Evolutionary conservation across 768 basidiomycete genomes (phyloP).

Genomic region (Kwoniella sp.): DNA sequence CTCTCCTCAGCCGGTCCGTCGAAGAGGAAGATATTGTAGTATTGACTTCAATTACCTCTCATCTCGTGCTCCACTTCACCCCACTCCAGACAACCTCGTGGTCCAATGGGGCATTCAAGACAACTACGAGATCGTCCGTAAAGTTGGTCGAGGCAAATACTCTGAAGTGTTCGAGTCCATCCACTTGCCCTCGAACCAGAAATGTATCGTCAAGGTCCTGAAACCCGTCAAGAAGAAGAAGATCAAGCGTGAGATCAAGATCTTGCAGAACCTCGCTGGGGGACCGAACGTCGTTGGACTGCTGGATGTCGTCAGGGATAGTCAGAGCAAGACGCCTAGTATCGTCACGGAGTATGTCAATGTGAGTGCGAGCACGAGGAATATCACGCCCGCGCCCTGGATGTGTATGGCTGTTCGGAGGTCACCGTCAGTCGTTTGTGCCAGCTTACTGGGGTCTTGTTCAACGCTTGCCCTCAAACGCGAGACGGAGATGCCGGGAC

Average conservation of each 20-base stretch:
- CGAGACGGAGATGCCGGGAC: too few species aligned
- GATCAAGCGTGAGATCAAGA: constrained; percentile 98
- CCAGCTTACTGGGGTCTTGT: too few species aligned
- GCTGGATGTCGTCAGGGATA: constrained; percentile 93
- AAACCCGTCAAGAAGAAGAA: constrained; percentile 99
- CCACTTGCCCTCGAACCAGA: constrained; percentile 63
- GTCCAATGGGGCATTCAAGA: constrained; percentile 97
- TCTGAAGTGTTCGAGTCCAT: constrained; percentile 91
- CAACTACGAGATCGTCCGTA: constrained; percentile 95
- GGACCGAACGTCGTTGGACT: constrained; percentile 93
- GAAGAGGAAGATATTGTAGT: too few species aligned
- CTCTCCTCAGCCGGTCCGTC: too few species aligned
- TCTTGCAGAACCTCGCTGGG: constrained; percentile 91
- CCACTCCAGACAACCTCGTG: constrained; percentile 74
- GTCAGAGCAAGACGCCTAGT: constrained; percentile 89
- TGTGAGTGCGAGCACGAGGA: too few species aligned
- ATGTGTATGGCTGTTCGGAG: neutral
- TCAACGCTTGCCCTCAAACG: too few species aligned
- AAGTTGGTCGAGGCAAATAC: constrained; percentile 93
- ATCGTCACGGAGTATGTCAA: constrained; percentile 97
- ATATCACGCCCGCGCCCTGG: too few species aligned
- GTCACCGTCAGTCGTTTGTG: neutral
- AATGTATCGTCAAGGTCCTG: constrained; percentile 97
- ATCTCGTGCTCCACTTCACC: neutral
- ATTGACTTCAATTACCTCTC: too few species aligned